Conservation (phyloP, 1,139 yeast species). For the Tardiomyces depauwii region DNA sequence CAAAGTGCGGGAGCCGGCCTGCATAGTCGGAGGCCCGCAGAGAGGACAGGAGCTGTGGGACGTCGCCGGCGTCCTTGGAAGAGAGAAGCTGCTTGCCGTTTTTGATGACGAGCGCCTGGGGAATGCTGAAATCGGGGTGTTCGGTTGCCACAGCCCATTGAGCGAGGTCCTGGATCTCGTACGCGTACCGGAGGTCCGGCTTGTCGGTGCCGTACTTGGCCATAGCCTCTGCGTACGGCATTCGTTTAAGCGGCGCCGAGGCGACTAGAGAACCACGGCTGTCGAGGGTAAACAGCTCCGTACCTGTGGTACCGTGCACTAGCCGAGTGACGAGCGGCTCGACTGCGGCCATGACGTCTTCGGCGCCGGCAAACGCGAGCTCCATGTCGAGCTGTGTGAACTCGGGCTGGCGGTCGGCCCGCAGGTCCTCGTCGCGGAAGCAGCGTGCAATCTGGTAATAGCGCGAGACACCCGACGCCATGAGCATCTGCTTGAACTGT, state of each 20-base stretch:
- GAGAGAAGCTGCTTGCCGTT: conserved; percentile 9
- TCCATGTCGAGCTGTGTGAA: conserved; percentile 94
- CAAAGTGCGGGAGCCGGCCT: neutral
- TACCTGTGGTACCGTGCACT: neutral
- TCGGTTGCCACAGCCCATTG: conserved; percentile 28
- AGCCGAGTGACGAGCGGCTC: conserved; percentile 34
- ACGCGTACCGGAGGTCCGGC: conserved; percentile 62
- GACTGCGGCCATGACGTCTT: conserved; percentile 59
- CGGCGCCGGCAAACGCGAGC: conserved; percentile 67
- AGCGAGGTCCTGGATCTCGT: conserved; percentile 42
- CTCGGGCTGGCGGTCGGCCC: conserved; percentile 95
- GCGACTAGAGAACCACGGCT: neutral
- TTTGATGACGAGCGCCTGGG: conserved; percentile 60
- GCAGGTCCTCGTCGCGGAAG: conserved; percentile 88
- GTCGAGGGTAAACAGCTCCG: neutral
- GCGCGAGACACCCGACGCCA: conserved; percentile 83
- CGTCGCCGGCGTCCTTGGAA: neutral
- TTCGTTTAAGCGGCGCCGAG: conserved; percentile 26
- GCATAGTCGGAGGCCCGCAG: neutral
- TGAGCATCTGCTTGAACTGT: conserved; percentile 85
- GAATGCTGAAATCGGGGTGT: conserved; percentile 42
- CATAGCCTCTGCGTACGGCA: conserved; percentile 62
- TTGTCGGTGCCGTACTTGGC: conserved; percentile 79
- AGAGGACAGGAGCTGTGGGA: neutral
- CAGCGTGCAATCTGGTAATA: conserved; percentile 91